Evolutionary conservation across 1,139 yeast genomes (phyloP), one percentile per base, ranked within the genome.

Genomic region (Blastobotrys ciferrii): DNA sequence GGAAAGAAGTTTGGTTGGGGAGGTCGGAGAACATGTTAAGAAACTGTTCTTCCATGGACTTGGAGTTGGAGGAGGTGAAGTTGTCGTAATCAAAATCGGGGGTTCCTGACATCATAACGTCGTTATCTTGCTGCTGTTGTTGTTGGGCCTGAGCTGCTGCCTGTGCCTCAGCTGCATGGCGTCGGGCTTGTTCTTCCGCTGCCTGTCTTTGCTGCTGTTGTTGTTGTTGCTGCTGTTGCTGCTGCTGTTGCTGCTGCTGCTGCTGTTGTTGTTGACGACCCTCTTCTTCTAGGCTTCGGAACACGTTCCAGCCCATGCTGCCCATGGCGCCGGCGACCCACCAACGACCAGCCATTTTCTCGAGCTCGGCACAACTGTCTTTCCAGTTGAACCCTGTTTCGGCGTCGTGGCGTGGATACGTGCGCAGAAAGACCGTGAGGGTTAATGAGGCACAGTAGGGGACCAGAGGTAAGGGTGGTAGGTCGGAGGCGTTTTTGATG

Each of bases 301-400:
- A 65, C 25, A 65, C 66, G 12, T 59, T 61, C 49, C 63, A 53
- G 9, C 70, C 70, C 69, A 66, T 65, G 32, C 62, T 58, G 13
- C 68, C 65, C 70, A 66, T 66, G 23, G 69, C 70, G 20, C 66
- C 68, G 1, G 69, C 68, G 2, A 67, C 67, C 70, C 70, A 66
- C 70, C 70, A 66, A 32, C 61, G 56, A 36, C 55, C 60, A 1
- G 67, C 61, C 60, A 66, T 51, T 19, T 48, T 43, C 40, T 65
- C 66, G 38, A 66, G 58, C 30, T 62, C 43, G 12, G 48, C 43
- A 43, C 68, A 63, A 39, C 63, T 53, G 30, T 65, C 64, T 30
- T 55, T 50, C 68, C 68, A 65, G 19, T 52, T 51, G 43, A 52
- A 56, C 6, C 65, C 64, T 1, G 66, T 58, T 35, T 56, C 57